Evolutionary conservation across 306 rosid genomes (phyloP), one percentile per base, ranked within the genome.

Genomic region (Rosa lucieae): DNA sequence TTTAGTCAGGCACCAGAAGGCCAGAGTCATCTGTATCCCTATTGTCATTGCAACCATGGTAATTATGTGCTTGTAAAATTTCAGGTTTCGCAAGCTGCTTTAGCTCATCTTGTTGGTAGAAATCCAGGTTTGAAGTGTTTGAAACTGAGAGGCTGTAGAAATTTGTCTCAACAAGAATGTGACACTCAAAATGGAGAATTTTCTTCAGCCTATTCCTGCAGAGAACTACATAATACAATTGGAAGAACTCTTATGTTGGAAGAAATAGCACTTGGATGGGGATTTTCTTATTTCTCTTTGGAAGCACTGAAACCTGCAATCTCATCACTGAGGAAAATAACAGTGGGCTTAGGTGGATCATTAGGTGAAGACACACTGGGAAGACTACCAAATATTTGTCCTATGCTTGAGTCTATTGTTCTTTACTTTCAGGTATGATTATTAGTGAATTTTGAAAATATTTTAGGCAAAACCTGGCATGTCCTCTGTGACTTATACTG

Each of bases 241-340:
- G 88, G 93, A 55, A 86, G 84, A 75, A 82, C 77, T 74, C 70
- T 86, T 84, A 81, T 72, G 67, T 83, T 93, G 86, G 94, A 91
- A 82, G 97, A 89, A 83, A 76, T 91, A 75, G 82, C 84, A 62
- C 55, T 93, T 80, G 98, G 98, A 51, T 93, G 98, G 98, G 97
- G 94, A 70, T 84, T 93, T 86, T 88, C 92, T 77, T 83, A 72
- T 85, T 21, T 83, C 59, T 93, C 94, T 58, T 67, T 91, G 52
- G 89, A 85, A 77, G 89, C 86, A 85, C 79, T 93, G 81, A 86
- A 84, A 83, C 89, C 93, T 78, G 87, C 94, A 51, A 48, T 91
- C 71, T 66, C 79, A 80, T 82, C 89, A 62, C 81, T 93, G 79
- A 90, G 72, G 88, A 82, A 83, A 75, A 76, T 93, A 76, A 78